These are phyloP conservation scores for Lactarius akahatsu DNA, from an alignment of 768 basidiomycete genomes.

Conservation along the genomic window DNA sequence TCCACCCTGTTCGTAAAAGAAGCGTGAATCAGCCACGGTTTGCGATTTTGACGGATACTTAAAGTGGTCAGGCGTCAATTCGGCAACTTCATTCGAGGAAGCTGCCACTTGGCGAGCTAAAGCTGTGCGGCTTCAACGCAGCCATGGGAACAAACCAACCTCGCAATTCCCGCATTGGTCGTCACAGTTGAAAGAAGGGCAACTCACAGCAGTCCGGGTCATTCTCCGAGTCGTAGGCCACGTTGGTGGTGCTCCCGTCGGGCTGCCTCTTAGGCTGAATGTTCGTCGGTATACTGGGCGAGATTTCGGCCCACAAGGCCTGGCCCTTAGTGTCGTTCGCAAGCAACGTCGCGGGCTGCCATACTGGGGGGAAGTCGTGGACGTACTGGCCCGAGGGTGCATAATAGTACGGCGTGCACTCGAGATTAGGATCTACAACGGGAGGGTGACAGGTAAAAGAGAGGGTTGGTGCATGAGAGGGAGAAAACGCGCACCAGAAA, in stretches of 20 bases:
- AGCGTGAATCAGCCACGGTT: background rate
- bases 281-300: conserved; percentile 43
- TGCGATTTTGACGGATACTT: background rate
- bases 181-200: background rate
- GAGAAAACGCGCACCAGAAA: conserved; percentile 7
- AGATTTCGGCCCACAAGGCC: conserved; percentile 45
- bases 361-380: conserved; percentile 8
- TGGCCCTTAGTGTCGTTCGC: conserved; percentile 23
- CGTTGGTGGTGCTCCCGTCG: conserved; percentile 8
- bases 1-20: conserved; percentile 40
- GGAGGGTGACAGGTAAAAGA: background rate
- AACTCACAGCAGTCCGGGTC: conserved; percentile 29
- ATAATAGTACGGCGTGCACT: conserved; percentile 21
- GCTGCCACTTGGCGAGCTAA: background rate
- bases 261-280: conserved; percentile 41
- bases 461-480: background rate
- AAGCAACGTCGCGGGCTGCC: conserved; percentile 12
- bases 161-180: background rate
- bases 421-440: conserved; percentile 7
- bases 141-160: background rate
- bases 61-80: background rate
- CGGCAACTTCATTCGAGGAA: background rate
- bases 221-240: conserved; percentile 23
- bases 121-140: background rate
- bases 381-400: conserved; percentile 3